Conservation (phyloP, 2,329 filamentous ascomycete species). For the Furcasterigmium sp. region DNA sequence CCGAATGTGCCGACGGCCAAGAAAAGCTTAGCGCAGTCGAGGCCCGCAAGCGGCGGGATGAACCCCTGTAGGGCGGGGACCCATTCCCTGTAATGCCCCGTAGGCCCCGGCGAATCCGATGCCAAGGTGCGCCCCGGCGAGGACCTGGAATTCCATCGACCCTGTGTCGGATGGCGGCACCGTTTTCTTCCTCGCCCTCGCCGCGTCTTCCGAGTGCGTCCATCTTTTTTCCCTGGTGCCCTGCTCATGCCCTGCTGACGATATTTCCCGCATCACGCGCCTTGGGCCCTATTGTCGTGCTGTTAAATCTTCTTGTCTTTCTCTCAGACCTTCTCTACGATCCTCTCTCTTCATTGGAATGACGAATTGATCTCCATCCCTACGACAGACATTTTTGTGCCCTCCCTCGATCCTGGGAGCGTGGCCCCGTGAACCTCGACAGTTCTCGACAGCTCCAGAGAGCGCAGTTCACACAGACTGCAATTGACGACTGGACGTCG, state of each 20-base stretch:
- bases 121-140: neutral
- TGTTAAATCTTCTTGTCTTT: neutral
- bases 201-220: slow-evolving; percentile 1
- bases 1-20: no score
- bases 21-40: no score
- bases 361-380: neutral
- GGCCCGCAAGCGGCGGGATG: no score
- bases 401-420: no score
- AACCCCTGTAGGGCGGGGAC: neutral
- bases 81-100: neutral
- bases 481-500: no score
- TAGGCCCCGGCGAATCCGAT: neutral
- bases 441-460: no score
- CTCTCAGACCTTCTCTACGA: neutral
- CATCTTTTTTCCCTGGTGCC: neutral
- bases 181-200: neutral
- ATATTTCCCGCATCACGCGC: slow-evolving; percentile 1
- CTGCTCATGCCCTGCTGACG: neutral
- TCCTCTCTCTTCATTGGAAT: neutral
- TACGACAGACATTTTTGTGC: neutral
- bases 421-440: no score
- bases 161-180: neutral
- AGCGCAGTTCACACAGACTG: no score
- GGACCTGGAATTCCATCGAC: slow-evolving; percentile 1
- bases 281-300: neutral